Base-by-base conservation (phyloP, 2,329 filamentous ascomycete species). In the Xylariaceae sp. region DNA sequence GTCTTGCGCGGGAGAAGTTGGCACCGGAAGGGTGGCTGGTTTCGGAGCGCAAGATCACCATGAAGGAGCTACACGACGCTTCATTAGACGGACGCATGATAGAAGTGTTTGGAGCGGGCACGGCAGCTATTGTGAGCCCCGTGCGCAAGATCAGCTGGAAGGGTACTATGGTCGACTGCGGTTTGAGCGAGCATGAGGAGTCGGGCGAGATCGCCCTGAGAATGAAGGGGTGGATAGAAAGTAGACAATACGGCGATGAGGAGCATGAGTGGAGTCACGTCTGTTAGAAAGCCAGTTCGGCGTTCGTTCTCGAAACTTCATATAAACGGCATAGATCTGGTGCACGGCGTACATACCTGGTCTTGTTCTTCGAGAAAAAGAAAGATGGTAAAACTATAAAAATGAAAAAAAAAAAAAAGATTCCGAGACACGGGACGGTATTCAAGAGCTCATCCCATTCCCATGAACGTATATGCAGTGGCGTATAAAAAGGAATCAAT, bases 141-240 rank as follows among this genome's bases (percentile, higher is more conserved):
- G 87, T 99, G 50, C 83, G 95, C 64, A 88, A 84, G 68, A 97
- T 99, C 73, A 89, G 88, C 73, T 99, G 93, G 89, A 89, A 87
- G 75, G 92, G 89, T 50, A 80, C 89, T 68, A 72, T 89, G 60
- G 87, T 99, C 23, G 83, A 90, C 68, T 97, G 95, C 73, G 93
- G 93, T 2, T 77, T 99, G 64, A 84, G 84, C 72, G 86, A 90
- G 65, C 80, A 85, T 46, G 84, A 96, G 75, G 93, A 99, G 79
- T 92, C 91, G 10, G 95, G 95, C 43, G 89, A 93, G 70, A 81
- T 98, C 68, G 89, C 95, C 9, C 77, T 86, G 67, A 85, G 84
- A 75, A 93, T 99, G 88, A 96, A 96, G 85, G 85, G 89, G 68
- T 99, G 95, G 95, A 97, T 99, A 61, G 93, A 96, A 79, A 88